Base-by-base conservation (phyloP, 768 basidiomycete species). In the Lentinula boryana region DNA sequence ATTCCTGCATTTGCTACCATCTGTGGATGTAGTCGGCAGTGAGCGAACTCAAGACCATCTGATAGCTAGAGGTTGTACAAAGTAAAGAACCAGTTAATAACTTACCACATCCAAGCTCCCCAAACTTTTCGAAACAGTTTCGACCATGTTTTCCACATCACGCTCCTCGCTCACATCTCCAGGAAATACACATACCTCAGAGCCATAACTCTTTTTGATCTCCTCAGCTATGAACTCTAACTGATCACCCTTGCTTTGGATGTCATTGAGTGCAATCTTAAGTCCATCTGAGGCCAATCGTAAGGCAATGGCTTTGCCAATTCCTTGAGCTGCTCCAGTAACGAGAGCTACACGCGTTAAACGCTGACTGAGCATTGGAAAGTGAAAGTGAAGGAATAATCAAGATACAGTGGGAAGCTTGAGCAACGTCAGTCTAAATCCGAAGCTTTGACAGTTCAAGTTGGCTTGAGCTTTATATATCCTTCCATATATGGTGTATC, bases 251-350 rank as follows among this genome's bases (percentile, higher is more conserved):
- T 55, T 35, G 40, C 15, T 18, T 15, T 38, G 12, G 23, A 73
- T 63, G 50, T 75, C 77, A 4, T 73, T 75, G 56, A 76, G 60
- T 23, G 70, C 71, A 36, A 77, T 63, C 49, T 76, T 72, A 62
- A 72, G 71, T 36, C 76, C 75, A 55, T 72, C 75, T 9, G 63
- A 52, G 38, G 77, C 76, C 36, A 78, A 72, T 5, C 75, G 68
- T 8, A 70, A 60, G n/a, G 75, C 72, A 52, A 77, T 74, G 50
- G 73, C 75, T 32, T 72, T 69, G 7, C 76, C 77, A 36, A 76
- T 76, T 31, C 78, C 78, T 56, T 72, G 74, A 3, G 68, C 70
- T 15, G 68, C 73, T 40, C 76, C 78, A 0, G 77, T 77, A 33
- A 78, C 68, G 63, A 75, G 41, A 15, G 32, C 43, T 9, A 57